Conservation (phyloP, 176 grass and related monocot species). For the Musa itinerans region DNA sequence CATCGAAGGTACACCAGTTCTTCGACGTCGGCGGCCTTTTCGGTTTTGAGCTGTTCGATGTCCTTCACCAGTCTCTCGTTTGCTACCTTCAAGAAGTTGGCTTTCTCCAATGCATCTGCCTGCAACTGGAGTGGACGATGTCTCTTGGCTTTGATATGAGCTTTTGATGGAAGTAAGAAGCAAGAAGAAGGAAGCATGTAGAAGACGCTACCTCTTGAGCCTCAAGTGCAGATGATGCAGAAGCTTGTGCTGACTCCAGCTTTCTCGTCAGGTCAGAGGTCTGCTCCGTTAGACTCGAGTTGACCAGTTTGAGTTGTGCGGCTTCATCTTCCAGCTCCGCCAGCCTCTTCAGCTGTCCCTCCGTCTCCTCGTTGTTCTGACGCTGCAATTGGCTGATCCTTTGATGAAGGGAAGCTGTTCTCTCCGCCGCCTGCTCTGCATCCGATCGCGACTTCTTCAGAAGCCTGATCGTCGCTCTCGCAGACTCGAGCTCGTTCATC, state of each 20-base stretch:
- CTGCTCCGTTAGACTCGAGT: conserved; percentile 52
- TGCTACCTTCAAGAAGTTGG: conserved; percentile 47
- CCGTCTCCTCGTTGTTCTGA: conserved; percentile 25
- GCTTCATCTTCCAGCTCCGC: conserved; percentile 49
- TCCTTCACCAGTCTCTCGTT: conserved; percentile 63
- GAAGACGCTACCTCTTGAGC: conserved; percentile 45
- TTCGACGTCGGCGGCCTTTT: conserved; percentile 73
- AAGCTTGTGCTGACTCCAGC: conserved; percentile 42
- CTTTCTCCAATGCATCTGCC: conserved; percentile 55
- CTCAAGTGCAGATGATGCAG: conserved; percentile 37
- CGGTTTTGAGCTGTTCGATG: conserved; percentile 53
- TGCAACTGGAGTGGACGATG: conserved; percentile 31
- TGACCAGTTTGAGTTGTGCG: conserved; percentile 40
- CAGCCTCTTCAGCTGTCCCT: conserved; percentile 23
- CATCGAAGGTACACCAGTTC: conserved; percentile 96
- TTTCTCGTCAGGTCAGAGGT: conserved; percentile 49
- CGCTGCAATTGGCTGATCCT: conserved; percentile 26
- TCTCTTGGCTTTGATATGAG: not conserved
- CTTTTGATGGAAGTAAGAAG: not conserved
- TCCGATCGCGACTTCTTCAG: conserved; percentile 43
- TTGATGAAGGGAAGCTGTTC: conserved; percentile 41
- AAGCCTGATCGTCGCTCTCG: conserved; percentile 48
- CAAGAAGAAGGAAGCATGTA: not conserved
- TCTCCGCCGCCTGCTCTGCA: conserved; percentile 44
- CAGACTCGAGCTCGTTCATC: conserved; percentile 41